These are phyloP conservation scores for Abrus precatorius DNA, from an alignment of 306 rosid species.

Conservation along the genomic window DNA sequence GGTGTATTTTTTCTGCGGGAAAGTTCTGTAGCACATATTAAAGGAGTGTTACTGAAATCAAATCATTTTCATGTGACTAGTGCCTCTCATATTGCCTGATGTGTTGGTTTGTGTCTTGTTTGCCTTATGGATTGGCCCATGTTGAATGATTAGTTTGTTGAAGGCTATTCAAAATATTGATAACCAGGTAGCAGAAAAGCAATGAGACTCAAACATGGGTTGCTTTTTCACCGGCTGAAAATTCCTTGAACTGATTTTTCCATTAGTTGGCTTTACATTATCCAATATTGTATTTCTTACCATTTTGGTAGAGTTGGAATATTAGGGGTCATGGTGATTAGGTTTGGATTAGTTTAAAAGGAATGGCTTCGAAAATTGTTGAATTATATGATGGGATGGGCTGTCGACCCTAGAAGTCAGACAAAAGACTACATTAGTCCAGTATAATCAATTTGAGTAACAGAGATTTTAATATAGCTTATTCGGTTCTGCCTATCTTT, in stretches of 20 bases:
- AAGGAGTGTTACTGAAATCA: background rate
- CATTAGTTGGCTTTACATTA: background rate
- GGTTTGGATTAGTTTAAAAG: background rate
- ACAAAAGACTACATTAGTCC: background rate
- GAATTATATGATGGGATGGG: background rate
- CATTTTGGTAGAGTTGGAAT: background rate
- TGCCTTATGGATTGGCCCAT: background rate
- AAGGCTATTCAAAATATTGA: background rate
- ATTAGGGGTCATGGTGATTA: background rate
- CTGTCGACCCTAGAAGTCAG: background rate
- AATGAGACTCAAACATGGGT: background rate
- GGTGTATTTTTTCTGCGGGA: background rate
- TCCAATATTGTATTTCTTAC: background rate
- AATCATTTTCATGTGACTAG: background rate
- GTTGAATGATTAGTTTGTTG: background rate
- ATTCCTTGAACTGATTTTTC: background rate
- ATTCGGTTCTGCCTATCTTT: background rate
- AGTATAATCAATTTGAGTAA: background rate
- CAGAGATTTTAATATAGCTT: background rate
- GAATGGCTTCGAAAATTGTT: background rate
- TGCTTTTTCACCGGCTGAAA: background rate
- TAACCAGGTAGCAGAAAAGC: background rate
- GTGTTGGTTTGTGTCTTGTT: background rate
- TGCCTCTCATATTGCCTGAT: background rate
- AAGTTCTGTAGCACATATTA: background rate